phyloP scores from a whole-genome alignment of 805 yeast genomes.

The Priceomyces melissophilus region DNA sequence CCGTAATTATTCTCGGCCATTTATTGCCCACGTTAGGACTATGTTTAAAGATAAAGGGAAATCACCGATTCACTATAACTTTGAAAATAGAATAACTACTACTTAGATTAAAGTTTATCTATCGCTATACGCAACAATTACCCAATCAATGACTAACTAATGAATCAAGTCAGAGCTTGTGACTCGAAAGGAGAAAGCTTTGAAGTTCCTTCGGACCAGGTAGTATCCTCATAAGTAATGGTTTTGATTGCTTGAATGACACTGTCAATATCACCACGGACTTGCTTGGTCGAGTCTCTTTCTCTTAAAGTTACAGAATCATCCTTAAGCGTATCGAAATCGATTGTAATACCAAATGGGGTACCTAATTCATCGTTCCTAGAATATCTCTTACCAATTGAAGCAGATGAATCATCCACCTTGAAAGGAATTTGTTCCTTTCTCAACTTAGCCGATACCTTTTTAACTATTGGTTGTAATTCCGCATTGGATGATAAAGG shows the following conservation, averaged over 20 bases:
- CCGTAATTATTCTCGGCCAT: conserved; percentile 4
- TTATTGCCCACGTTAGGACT: conserved; percentile 1
- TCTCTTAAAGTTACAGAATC: conserved; percentile 91
- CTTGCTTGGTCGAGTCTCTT: conserved; percentile 95
- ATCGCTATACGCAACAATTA: not conserved
- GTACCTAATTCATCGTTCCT: conserved; percentile 99
- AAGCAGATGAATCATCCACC: conserved; percentile 94
- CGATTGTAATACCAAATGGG: conserved; percentile 97
- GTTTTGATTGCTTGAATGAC: conserved; percentile 67
- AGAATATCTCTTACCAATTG: conserved; percentile 97
- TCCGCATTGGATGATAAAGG: conserved; percentile 86
- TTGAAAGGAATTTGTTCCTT: conserved; percentile 85
- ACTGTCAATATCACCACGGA: conserved; percentile 81
- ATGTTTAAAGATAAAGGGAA: conserved; percentile 4
- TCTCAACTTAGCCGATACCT: conserved; percentile 70
- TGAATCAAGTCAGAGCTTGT: conserved; percentile 35
- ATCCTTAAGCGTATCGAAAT: conserved; percentile 87
- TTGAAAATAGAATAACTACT: conserved; percentile 3
- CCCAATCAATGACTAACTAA: not conserved
- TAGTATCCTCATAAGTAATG: conserved; percentile 66
- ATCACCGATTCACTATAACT: conserved; percentile 1
- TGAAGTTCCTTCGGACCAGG: conserved; percentile 87
- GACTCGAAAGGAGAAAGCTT: conserved; percentile 69
- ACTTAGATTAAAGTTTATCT: not conserved
- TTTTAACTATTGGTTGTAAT: conserved; percentile 69